Base-by-base conservation (phyloP, 441 rosid species). In the Mallotus japonicus region DNA sequence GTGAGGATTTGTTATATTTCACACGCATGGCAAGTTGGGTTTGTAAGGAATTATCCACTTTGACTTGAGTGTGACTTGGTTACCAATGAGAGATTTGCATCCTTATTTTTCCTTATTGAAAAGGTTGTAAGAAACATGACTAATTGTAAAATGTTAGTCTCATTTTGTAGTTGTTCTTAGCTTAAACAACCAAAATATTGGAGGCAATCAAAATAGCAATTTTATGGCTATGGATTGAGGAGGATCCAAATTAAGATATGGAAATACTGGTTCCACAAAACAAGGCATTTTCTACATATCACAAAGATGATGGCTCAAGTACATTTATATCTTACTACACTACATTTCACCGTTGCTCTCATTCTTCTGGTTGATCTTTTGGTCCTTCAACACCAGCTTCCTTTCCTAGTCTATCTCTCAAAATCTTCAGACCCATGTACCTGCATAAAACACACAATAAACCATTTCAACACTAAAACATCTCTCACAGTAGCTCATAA, bases 371-470 rank as follows among this genome's bases (percentile, higher is more conserved):
- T 74, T 75, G 57, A 57, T 20, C 64, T 17, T 70, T 67, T 19
- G 19, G 46, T 65, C 84, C 71, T 83, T 74, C 89, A 72, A 83
- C 82, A 67, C 84, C 83, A 65, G 87, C 93, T 66, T 78, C 81
- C 77, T 75, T 79, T 62, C 92, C 93, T 64, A 88, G 83, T 81
- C 99, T 88, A n/a, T 87, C 82, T 71, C 95, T 86, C 85, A 90
- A 83, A 76, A 92, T 92, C 89, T 91, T 88, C 74, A 89, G 82
- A 72, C 95, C 99, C 96, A 91, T 88, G 77, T 95, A 92, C 84
- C 99, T 95, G 92, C 81, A 83, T 42, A 69, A 69, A 73, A 73
- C 44, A 47, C 32, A 56, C 24, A 50, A 56, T n/a, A 19, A 53
- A 28, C 12, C 66, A 44, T 24, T 46, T 20, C 32, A 59, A 11